Evolutionary conservation across 2,329 filamentous ascomycete genomes (phyloP).

Genomic region (Xylaria polymorpha): DNA sequence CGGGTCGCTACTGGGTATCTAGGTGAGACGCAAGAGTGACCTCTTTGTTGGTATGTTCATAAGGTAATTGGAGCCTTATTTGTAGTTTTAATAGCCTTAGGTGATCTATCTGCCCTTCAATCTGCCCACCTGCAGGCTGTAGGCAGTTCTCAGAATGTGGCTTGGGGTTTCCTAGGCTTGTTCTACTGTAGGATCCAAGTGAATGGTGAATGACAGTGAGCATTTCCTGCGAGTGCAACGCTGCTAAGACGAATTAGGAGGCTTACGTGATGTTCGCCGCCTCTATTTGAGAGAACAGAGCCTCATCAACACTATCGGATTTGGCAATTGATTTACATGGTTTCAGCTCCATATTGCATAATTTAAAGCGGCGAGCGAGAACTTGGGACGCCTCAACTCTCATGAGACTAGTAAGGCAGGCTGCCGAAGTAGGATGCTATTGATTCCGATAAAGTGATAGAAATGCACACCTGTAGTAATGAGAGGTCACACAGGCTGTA

Average conservation of each 20-base stretch:
- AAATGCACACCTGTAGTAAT: not conserved
- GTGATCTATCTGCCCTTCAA: not conserved
- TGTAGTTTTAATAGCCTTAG: slow-evolving; percentile 4
- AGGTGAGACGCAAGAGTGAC: not conserved
- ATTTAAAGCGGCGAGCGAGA: slow-evolving; percentile 14
- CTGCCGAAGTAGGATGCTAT: slow-evolving; percentile 3
- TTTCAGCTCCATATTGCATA: not conserved
- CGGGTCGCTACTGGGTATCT: not conserved
- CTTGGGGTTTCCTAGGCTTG: not conserved
- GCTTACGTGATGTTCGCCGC: slow-evolving; percentile 17
- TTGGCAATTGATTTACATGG: not conserved
- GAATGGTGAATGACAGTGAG: not conserved
- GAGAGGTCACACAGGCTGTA: not conserved
- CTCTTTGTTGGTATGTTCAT: not conserved
- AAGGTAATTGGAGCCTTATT: slow-evolving; percentile 1
- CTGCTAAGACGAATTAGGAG: slow-evolving; percentile 1
- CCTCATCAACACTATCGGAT: slow-evolving; percentile 12
- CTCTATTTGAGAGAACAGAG: slow-evolving; percentile 7
- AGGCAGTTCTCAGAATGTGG: not conserved
- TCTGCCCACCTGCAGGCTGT: slow-evolving; percentile 15
- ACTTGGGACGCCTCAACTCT: not conserved
- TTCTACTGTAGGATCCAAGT: not conserved
- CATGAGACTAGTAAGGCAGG: not conserved
- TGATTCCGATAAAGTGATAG: slow-evolving; percentile 16
- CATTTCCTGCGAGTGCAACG: not conserved